phyloP scores from a whole-genome alignment of 176 grass and related monocot genomes.

The Pharus latifolius region DNA sequence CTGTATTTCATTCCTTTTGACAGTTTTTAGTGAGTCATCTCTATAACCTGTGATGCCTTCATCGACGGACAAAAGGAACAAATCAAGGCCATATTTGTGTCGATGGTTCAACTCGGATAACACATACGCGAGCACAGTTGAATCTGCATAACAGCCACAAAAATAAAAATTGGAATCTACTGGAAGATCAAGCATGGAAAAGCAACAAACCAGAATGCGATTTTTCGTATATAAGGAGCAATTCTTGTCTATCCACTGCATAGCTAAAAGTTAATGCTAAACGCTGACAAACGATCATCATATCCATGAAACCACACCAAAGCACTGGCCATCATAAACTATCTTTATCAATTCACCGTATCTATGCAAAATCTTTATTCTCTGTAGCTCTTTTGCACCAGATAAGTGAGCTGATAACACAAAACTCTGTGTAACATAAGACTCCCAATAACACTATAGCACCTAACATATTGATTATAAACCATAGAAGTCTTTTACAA shows the following conservation, averaged over 20 bases:
- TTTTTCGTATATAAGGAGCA: background rate
- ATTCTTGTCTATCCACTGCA: background rate
- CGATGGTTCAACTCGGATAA: constrained; percentile 66
- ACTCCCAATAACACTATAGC: background rate
- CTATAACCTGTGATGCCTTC: constrained; percentile 97
- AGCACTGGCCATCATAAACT: too few relatives aligned
- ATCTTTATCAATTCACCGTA: background rate
- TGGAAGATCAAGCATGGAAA: constrained; percentile 3
- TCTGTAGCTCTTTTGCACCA: background rate
- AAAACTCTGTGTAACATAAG: background rate
- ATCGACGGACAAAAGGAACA: constrained; percentile 91
- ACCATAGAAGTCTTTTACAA: background rate
- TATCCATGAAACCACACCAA: too few relatives aligned
- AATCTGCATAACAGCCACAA: constrained; percentile 57
- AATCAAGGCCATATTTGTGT: constrained; percentile 79
- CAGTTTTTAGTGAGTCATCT: constrained; percentile 96
- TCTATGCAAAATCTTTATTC: background rate
- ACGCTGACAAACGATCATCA: background rate
- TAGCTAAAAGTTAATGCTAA: background rate
- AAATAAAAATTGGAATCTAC: background rate
- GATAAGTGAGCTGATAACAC: background rate
- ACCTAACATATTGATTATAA: background rate
- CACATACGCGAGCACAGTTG: constrained; percentile 89
- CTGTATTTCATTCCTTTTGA: constrained; percentile 98
- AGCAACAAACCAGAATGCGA: constrained; percentile 4